phyloP scores from a whole-genome alignment of 2,329 filamentous ascomycete genomes.

The Corinectria fuckeliana region DNA sequence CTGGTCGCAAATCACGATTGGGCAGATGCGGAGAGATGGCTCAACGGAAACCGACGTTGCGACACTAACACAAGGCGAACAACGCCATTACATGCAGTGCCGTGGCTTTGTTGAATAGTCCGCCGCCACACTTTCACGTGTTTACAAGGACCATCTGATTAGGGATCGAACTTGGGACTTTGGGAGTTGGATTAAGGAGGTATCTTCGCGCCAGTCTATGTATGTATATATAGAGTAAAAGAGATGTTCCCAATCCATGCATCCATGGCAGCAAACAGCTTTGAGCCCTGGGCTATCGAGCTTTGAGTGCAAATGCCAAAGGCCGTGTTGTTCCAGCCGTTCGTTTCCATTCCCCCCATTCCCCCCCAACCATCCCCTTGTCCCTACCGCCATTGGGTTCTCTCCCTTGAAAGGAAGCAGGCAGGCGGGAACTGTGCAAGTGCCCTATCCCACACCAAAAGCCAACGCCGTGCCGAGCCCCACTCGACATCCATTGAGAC shows the following conservation, averaged over 20 bases:
- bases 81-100: conserved; percentile 3
- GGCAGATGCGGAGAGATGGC: conserved; percentile 9
- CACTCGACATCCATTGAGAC: conserved; percentile 12
- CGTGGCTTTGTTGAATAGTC: conserved; percentile 9
- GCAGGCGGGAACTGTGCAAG: not conserved
- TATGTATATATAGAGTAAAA: conserved; percentile 4
- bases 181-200: conserved; percentile 17
- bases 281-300: conserved; percentile 8
- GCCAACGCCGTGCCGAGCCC: conserved; percentile 20
- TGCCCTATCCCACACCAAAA: conserved; percentile 7
- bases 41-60: conserved; percentile 18
- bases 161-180: not conserved
- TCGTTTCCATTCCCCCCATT: too few species aligned
- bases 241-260: conserved; percentile 5
- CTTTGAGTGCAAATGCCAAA: conserved; percentile 3
- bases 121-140: not conserved
- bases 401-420: not conserved
- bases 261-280: conserved; percentile 11
- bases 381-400: conserved; percentile 8
- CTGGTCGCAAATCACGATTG: conserved; percentile 9
- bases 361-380: not conserved
- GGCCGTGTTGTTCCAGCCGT: conserved; percentile 8
- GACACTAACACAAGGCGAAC: conserved; percentile 2
- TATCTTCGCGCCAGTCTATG: conserved; percentile 13
- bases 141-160: too few species aligned